Conservation (phyloP, 1,139 yeast genomes). For the Hansenula sp. region DNA sequence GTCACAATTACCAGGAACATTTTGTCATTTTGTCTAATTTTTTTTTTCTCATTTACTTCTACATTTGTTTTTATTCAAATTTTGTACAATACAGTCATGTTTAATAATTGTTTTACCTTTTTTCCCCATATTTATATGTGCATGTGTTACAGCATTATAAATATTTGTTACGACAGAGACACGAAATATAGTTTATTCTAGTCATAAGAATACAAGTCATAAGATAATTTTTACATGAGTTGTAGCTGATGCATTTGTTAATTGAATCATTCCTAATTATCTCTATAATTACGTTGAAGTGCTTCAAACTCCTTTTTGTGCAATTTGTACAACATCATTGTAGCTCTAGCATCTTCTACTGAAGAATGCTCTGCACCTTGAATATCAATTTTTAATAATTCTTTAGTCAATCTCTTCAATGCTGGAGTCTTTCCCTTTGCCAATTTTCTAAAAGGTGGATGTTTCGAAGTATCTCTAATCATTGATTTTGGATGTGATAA, state of each 20-base stretch:
- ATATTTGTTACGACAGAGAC: too few relatives aligned
- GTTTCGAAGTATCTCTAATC: slow-evolving; percentile 74
- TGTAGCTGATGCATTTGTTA: too few relatives aligned
- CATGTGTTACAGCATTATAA: too few relatives aligned
- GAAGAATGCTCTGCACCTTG: slow-evolving; percentile 82
- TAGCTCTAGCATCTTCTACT: slow-evolving; percentile 85
- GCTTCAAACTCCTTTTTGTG: slow-evolving; percentile 60
- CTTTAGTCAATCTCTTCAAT: slow-evolving; percentile 58
- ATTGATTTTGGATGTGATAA: slow-evolving; percentile 61
- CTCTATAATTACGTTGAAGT: slow-evolving; percentile 4
- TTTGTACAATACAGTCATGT: too few relatives aligned
- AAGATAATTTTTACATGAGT: too few relatives aligned
- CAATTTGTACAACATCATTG: slow-evolving; percentile 71
- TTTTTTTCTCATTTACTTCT: too few relatives aligned
- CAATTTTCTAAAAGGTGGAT: slow-evolving; percentile 50
- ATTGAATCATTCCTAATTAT: background rate
- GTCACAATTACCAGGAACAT: background rate
- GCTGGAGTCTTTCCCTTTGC: slow-evolving; percentile 70
- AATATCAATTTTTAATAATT: slow-evolving; percentile 55
- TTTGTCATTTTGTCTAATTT: background rate
- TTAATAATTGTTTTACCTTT: too few relatives aligned
- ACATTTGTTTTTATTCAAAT: too few relatives aligned
- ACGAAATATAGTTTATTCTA: too few relatives aligned
- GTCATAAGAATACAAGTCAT: too few relatives aligned
- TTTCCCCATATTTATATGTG: too few relatives aligned